A percentile compares a stretch with the other conserved stretches of the same genome.
Conservation (phyloP, 2,329 filamentous ascomycete genomes). For the Rachicladosporium sp. region DNA sequence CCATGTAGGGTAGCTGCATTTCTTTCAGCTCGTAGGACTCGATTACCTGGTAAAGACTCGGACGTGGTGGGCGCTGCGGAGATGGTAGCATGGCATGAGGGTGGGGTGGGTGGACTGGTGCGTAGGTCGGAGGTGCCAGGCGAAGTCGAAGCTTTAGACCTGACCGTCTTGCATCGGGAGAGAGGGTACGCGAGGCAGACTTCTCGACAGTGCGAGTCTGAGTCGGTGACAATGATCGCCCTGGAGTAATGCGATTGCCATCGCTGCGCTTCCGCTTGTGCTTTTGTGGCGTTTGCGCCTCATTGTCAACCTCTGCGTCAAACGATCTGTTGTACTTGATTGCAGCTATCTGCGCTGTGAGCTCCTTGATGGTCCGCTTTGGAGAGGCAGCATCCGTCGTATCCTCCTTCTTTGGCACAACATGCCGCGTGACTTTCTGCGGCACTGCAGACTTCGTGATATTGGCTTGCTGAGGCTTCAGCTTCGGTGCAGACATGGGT, state of each 20-base stretch:
- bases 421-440: no score
- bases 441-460: no score
- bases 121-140: slow-evolving; percentile 1
- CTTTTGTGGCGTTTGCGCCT: slow-evolving; percentile 1
- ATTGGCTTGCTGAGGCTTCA: no score
- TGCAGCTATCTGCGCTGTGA: slow-evolving; percentile 19
- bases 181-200: slow-evolving; percentile 8
- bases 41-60: slow-evolving; percentile 20
- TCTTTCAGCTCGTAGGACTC: slow-evolving; percentile 23
- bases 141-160: slow-evolving; percentile 20
- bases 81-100: slow-evolving; percentile 18
- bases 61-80: slow-evolving; percentile 16
- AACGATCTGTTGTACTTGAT: slow-evolving; percentile 17
- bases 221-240: slow-evolving; percentile 9
- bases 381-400: no score
- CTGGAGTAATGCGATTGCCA: slow-evolving; percentile 1
- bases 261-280: slow-evolving; percentile 14
- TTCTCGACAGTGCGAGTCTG: slow-evolving; percentile 11
- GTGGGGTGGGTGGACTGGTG: slow-evolving; percentile 17
- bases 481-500: background rate
- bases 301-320: slow-evolving; percentile 5
- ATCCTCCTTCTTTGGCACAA: no score
- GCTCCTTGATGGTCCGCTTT: slow-evolving; percentile 13
- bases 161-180: slow-evolving; percentile 12
- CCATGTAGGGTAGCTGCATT: slow-evolving; percentile 20